Evolutionary conservation across 2,329 filamentous ascomycete species (phyloP), one percentile per base, ranked within the genome.

Genomic region (Nigrospora sphaerica): DNA sequence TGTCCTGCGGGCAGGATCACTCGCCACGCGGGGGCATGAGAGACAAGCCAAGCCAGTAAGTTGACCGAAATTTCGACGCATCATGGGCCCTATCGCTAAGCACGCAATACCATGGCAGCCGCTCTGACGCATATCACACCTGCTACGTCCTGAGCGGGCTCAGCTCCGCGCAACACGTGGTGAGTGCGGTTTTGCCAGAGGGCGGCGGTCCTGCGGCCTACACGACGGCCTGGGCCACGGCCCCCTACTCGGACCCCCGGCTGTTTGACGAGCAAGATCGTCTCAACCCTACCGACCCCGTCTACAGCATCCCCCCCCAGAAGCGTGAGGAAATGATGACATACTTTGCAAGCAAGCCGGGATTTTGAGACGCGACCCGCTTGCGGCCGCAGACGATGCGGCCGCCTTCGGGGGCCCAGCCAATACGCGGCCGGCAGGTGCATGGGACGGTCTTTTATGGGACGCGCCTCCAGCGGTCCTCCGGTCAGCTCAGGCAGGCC

Each of bases 41-140:
- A 60, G 93, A 98, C 68, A 98, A 98, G 69, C 93, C 93, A 13
- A 85, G 86, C 64, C 90, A 90, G 83, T 90, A 74, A 69, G 85
- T 75, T 44, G 39, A 37, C 52, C 45, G 48, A 51, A 46, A 46
- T 47, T 2, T 23, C 23, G 23, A 6, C 23, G 23, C 23, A 28
- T 28, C 23, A 9, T 28, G 23, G 23, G 23, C 23, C 23, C 23
- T 10, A 7, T 28, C 23, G 33, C 46, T 47, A 53, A 56, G 44
- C 55, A 40, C 28, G 31, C 44, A 44, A 31, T 34, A 44, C 35
- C 48, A 38, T 37, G 48, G 40, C 56, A 90, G 86, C 57, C 74
- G 75, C 50, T 83, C 90, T 5, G 92, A 97, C 69, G 84, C 86
- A 42, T 96, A 97, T 60, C 92, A 97, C 67, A 89, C 89, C 39